phyloP scores from a whole-genome alignment of 441 rosid species.

The Eutrema salsugineum region DNA sequence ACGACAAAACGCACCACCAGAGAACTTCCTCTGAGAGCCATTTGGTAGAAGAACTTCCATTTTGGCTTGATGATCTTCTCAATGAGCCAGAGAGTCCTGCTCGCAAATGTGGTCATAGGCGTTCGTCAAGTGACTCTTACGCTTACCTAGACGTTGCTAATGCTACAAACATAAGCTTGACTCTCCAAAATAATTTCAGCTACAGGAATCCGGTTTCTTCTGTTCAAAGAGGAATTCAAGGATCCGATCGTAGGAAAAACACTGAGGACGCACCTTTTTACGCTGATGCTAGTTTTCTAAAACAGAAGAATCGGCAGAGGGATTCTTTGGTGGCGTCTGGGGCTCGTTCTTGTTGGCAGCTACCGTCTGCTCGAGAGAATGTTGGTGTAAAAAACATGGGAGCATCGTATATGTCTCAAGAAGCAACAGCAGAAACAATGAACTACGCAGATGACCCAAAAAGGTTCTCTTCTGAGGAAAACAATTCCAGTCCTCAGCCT shows the following conservation, averaged over 20 bases:
- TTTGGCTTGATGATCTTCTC: constrained; percentile 99
- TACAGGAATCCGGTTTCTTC: constrained; percentile 39
- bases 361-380: constrained; percentile 53
- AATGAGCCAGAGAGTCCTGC: constrained; percentile 97
- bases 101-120: constrained; percentile 87
- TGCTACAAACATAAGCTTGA: constrained; percentile 51
- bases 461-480: constrained; percentile 57
- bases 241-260: constrained; percentile 55
- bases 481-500: constrained; percentile 44
- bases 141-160: constrained; percentile 76
- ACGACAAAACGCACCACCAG: constrained; percentile 63
- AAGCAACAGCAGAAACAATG: constrained; percentile 55
- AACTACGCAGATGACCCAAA: constrained; percentile 64
- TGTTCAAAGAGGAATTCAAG: constrained; percentile 67
- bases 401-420: constrained; percentile 47
- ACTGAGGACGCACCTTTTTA: constrained; percentile 43
- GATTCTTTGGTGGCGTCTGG: constrained; percentile 48
- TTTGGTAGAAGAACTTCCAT: constrained; percentile 90
- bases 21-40: constrained; percentile 94
- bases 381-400: constrained; percentile 47
- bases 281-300: constrained; percentile 44
- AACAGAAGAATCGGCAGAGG: constrained; percentile 59
- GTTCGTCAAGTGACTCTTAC: constrained; percentile 98
- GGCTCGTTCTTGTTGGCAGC: constrained; percentile 43
- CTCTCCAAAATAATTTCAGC: constrained; percentile 57